phyloP scores from a whole-genome alignment of 108 stramenopile genomes.

The Skeletonema tropicum region DNA sequence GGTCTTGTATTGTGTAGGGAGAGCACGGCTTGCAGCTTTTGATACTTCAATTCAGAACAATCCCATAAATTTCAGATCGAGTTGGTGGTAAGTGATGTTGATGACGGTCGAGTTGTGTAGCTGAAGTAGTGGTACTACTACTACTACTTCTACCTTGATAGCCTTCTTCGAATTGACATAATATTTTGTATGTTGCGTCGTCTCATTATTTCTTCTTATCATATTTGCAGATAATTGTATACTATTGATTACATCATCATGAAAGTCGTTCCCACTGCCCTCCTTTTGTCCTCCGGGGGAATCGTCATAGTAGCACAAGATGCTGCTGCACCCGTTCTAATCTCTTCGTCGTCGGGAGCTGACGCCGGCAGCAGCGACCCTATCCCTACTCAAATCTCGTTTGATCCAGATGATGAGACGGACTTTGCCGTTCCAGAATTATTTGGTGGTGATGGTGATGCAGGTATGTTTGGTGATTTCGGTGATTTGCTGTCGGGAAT shows the following conservation, averaged over 20 bases:
- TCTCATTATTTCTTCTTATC: background rate
- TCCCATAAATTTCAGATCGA: too few species aligned
- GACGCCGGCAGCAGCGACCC: background rate
- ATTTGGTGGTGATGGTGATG: background rate
- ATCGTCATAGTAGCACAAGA: background rate
- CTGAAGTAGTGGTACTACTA: too few species aligned
- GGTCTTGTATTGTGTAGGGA: too few species aligned
- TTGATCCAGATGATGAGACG: background rate
- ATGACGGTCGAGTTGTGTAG: too few species aligned
- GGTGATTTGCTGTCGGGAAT: slow-evolving; percentile 2
- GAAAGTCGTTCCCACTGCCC: slow-evolving; percentile 19
- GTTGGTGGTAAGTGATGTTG: too few species aligned
- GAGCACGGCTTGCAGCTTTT: too few species aligned
- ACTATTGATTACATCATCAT: slow-evolving; percentile 12
- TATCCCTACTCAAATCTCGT: background rate
- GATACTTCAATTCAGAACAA: too few species aligned
- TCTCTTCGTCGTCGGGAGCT: background rate
- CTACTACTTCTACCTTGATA: background rate
- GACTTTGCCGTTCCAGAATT: background rate
- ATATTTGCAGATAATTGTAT: background rate
- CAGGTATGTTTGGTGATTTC: slow-evolving; percentile 1
- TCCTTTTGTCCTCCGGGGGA: background rate
- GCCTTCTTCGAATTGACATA: background rate
- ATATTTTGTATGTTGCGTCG: background rate
- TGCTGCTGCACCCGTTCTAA: background rate